Evolutionary conservation across 306 rosid genomes (phyloP).

Genomic region (Carpinus viminea): DNA sequence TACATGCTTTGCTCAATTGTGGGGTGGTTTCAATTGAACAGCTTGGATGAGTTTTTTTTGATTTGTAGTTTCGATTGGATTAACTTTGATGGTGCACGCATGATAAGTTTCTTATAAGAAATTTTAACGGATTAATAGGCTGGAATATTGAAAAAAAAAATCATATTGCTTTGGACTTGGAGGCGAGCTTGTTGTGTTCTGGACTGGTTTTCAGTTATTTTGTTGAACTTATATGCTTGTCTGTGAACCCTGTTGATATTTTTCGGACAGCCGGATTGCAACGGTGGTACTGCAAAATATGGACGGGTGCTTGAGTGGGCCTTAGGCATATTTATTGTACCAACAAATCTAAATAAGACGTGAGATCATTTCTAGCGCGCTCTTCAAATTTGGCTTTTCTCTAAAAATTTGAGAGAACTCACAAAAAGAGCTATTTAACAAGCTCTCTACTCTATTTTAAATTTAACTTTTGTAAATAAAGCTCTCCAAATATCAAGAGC

Average conservation of each 20-base stretch:
- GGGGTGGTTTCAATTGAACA: neutral
- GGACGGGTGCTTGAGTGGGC: too few relatives aligned
- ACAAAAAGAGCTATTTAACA: too few relatives aligned
- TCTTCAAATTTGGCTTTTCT: too few relatives aligned
- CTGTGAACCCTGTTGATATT: neutral
- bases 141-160: neutral
- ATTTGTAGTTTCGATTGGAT: neutral
- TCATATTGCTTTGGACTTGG: neutral
- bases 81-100: conserved; percentile 1
- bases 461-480: too few relatives aligned
- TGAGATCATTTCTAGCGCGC: too few relatives aligned
- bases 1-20: neutral
- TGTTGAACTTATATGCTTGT: neutral
- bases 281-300: too few relatives aligned
- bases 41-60: neutral
- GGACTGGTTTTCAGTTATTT: neutral
- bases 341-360: too few relatives aligned
- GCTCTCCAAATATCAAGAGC: too few relatives aligned
- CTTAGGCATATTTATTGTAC: too few relatives aligned
- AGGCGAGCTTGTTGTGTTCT: neutral
- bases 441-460: too few relatives aligned
- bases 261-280: too few relatives aligned
- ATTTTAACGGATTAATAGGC: neutral
- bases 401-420: too few relatives aligned
- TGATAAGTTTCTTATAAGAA: neutral